These are phyloP conservation scores for Zygotorulaspora danielsina DNA, from an alignment of 805 yeast genomes.

Conservation along the genomic window DNA sequence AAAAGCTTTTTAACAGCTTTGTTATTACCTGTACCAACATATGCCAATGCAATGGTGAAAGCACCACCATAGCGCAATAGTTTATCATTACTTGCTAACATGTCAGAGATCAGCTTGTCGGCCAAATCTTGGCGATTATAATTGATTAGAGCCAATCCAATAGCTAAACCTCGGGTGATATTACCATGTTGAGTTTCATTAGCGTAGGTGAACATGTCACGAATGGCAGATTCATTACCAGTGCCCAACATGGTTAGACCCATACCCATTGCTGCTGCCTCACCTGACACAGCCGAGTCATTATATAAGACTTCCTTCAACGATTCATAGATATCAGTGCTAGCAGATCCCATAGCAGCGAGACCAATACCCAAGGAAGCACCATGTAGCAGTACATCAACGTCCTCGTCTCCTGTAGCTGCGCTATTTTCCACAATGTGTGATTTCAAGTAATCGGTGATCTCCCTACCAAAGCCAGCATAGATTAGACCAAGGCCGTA, in stretches of 20 bases:
- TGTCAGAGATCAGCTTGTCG: slow-evolving; percentile 57
- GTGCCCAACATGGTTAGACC: slow-evolving; percentile 95
- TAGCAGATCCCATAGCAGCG: slow-evolving; percentile 91
- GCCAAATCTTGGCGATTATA: slow-evolving; percentile 85
- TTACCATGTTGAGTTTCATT: slow-evolving; percentile 95
- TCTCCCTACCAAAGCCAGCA: slow-evolving; percentile 94
- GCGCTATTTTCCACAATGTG: slow-evolving; percentile 61
- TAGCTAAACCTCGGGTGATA: slow-evolving; percentile 86
- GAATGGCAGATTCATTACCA: slow-evolving; percentile 60
- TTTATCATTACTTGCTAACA: slow-evolving; percentile 72
- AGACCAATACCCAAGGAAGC: slow-evolving; percentile 94
- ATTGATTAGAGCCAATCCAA: slow-evolving; percentile 81
- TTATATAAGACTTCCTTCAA: slow-evolving; percentile 78
- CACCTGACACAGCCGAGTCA: slow-evolving; percentile 92
- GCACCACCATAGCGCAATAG: slow-evolving; percentile 94
- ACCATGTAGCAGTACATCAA: slow-evolving; percentile 88
- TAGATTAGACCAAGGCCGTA: slow-evolving; percentile 90
- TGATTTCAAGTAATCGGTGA: slow-evolving; percentile 69
- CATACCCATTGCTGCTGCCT: slow-evolving; percentile 94
- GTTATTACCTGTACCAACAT: slow-evolving; percentile 93
- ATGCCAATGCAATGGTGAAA: slow-evolving; percentile 88
- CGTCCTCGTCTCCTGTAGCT: slow-evolving; percentile 58
- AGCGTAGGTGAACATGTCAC: slow-evolving; percentile 86
- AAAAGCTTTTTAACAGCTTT: slow-evolving; percentile 78
- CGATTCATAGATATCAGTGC: slow-evolving; percentile 70